A percentile compares a stretch with the other conserved stretches of the same genome.
These are phyloP conservation scores for Aspergillus sp. DNA, from an alignment of 2,329 filamentous ascomycete species.

Conservation along the genomic window DNA sequence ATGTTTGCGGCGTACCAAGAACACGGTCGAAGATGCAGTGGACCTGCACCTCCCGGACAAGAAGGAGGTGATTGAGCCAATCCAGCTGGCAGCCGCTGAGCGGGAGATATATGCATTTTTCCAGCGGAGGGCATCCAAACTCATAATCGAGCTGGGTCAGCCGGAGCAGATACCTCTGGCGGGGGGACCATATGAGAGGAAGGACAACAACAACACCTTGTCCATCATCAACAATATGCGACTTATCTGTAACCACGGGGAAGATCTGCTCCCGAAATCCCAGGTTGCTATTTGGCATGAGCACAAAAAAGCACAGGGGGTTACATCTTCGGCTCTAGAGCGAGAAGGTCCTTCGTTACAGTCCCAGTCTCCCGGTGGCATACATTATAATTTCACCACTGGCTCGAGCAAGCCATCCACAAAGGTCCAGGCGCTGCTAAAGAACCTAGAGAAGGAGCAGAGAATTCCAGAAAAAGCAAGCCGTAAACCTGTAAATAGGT, in stretches of 20 bases:
- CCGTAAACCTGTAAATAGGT: background rate
- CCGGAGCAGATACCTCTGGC: no score
- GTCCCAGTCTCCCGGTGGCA: background rate
- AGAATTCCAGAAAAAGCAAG: background rate
- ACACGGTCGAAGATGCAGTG: background rate
- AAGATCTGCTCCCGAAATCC: background rate
- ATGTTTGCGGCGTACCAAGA: slow-evolving; percentile 6
- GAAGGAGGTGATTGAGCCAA: background rate
- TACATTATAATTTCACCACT: background rate
- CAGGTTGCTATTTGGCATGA: background rate
- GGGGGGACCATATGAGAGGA: background rate
- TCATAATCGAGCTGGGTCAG: background rate
- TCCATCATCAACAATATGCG: background rate
- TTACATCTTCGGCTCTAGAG: background rate
- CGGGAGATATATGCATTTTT: slow-evolving; percentile 7
- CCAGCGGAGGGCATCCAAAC: background rate
- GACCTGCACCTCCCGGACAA: background rate
- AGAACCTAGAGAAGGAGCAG: background rate
- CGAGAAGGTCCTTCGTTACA: background rate
- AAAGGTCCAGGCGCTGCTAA: slow-evolving; percentile 3
- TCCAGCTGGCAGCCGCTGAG: background rate
- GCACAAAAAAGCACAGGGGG: background rate
- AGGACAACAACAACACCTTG: background rate
- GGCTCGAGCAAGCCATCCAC: background rate
- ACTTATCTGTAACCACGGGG: slow-evolving; percentile 9